phyloP scores from a whole-genome alignment of 441 rosid species.

The Adansonia rubrostipa region DNA sequence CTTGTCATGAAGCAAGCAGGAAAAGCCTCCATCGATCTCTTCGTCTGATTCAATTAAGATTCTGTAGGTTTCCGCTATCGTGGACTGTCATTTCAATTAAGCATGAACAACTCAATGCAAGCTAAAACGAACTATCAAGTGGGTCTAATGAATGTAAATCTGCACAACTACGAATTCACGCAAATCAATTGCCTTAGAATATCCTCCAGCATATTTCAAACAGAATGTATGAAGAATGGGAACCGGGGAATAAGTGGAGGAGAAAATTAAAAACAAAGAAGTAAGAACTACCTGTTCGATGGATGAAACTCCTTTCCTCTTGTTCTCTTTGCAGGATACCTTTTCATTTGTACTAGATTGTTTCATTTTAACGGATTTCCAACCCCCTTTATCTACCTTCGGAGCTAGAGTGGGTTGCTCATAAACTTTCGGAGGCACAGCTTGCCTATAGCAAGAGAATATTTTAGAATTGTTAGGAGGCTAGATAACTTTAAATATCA shows the following conservation, averaged over 20 bases:
- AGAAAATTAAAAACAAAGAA: background rate
- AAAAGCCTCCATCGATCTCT: slow-evolving; percentile 75
- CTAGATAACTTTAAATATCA: slow-evolving; percentile 1
- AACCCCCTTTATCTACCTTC: slow-evolving; percentile 56
- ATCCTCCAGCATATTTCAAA: slow-evolving; percentile 19
- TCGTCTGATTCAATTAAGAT: slow-evolving; percentile 73
- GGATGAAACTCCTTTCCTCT: slow-evolving; percentile 33
- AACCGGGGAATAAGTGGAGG: background rate
- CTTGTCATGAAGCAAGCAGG: slow-evolving; percentile 64
- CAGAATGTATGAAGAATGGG: slow-evolving; percentile 21
- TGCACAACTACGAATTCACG: background rate
- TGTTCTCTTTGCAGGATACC: slow-evolving; percentile 32
- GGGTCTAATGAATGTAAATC: slow-evolving; percentile 15
- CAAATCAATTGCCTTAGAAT: slow-evolving; percentile 23
- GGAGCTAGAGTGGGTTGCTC: slow-evolving; percentile 37
- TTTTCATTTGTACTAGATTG: slow-evolving; percentile 32
- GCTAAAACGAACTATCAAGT: background rate
- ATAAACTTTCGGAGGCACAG: slow-evolving; percentile 36
- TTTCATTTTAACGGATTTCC: slow-evolving; percentile 64
- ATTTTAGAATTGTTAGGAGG: slow-evolving; percentile 6
- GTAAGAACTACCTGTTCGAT: slow-evolving; percentile 42
- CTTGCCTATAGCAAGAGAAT: slow-evolving; percentile 49
- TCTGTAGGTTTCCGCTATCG: slow-evolving; percentile 51
- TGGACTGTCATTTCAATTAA: slow-evolving; percentile 23
- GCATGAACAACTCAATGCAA: background rate